Evolutionary conservation across 345 rosid genomes (phyloP), one percentile per base, ranked within the genome.

Genomic region (Bruguiera parviflora): DNA sequence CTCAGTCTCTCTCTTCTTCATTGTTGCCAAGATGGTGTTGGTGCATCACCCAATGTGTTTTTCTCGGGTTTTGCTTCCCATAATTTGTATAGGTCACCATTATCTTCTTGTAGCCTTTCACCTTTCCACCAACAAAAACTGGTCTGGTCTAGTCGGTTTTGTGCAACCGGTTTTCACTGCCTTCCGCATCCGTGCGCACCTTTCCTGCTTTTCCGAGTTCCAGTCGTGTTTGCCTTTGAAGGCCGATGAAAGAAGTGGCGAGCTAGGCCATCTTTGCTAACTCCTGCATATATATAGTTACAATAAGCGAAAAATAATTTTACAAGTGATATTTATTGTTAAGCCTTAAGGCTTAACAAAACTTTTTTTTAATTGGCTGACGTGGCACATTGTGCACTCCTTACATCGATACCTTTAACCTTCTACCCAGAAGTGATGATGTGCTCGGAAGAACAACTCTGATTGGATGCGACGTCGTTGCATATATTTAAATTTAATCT

Each of bases 201-300:
- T 94, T 94, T 58, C 2, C 99, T 85, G 25, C 99, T 79, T 69
- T 94, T 94, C 71, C 99, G 77, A 43, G 96, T 94, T 31, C 99
- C 99, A 1, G 99, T 94, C 13, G 93, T 95, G 84, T 92, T 89
- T 22, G 97, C 97, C 67, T 89, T 95, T 5, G 99, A 95, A 2
- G 99, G 99, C 20, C 99, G 89, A 80, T 95, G 99, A 63, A 91
- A 95, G 89, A 95, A 95, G 83, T 95, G 97, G 52, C 97, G 96
- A 53, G 92, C 81, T 55, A 87, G 78, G 37, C 99, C 99, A 55
- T 90, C 96, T 78, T 84, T 95, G 84, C 78, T 84, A 35, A 88
- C 97, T 64, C 98, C 97, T 87, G 71, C 76, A 67, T 32, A 6
- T 32, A 32, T 0, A 6, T 6, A 7, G 6, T 32, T 32, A 32